phyloP scores from a whole-genome alignment of 2,329 filamentous ascomycete genomes.

The Fusarium tuaranense region DNA sequence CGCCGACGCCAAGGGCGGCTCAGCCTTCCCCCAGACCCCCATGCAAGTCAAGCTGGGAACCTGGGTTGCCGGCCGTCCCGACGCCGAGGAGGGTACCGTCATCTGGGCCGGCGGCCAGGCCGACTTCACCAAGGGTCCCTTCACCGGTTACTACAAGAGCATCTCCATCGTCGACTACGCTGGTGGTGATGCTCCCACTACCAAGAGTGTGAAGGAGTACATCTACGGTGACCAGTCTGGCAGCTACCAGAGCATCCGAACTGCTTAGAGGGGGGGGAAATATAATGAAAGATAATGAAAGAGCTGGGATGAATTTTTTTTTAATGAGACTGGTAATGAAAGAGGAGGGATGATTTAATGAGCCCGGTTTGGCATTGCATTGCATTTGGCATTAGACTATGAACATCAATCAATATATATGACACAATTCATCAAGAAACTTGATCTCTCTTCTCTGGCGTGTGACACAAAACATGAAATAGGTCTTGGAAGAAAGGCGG shows the following conservation, averaged over 20 bases:
- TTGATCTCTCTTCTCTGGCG: not conserved
- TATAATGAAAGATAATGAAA: not conserved
- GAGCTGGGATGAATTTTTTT: not conserved
- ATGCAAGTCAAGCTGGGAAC: slow-evolving; percentile 77
- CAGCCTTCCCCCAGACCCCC: slow-evolving; percentile 77
- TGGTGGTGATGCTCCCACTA: slow-evolving; percentile 48
- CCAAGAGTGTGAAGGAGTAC: slow-evolving; percentile 55
- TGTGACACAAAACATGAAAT: not conserved
- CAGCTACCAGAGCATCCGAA: slow-evolving; percentile 56
- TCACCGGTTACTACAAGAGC: slow-evolving; percentile 59
- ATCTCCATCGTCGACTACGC: slow-evolving; percentile 59
- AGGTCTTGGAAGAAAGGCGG: not conserved
- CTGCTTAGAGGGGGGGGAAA: slow-evolving; percentile 19
- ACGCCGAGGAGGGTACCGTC: slow-evolving; percentile 77
- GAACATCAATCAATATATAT: slow-evolving; percentile 1
- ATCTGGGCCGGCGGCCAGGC: slow-evolving; percentile 72
- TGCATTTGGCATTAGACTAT: not conserved
- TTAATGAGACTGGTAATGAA: slow-evolving; percentile 10
- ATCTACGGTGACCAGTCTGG: slow-evolving; percentile 56
- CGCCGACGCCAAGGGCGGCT: slow-evolving; percentile 67
- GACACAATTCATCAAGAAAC: not conserved
- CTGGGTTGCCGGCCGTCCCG: slow-evolving; percentile 69
- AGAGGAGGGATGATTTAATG: slow-evolving; percentile 18
- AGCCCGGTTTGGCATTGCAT: not conserved
- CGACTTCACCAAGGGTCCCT: slow-evolving; percentile 57